Conservation (phyloP, 176 grass and related monocot species). For the Cenchrus americanus region DNA sequence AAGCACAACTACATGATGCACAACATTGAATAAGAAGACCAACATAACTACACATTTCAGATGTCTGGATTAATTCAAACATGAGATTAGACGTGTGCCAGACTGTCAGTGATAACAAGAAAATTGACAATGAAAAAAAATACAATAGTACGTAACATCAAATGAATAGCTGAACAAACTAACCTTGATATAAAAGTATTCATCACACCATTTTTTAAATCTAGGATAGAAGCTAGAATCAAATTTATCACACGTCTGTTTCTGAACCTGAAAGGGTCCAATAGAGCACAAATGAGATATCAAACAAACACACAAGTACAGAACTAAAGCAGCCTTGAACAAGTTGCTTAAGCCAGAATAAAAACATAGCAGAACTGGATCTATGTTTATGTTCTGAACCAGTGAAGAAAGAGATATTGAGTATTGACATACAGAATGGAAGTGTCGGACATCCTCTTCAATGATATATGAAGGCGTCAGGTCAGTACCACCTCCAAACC, state of each 20-base stretch:
- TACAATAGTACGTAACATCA: not conserved
- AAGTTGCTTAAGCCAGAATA: not conserved
- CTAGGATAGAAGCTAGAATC: constrained; percentile 83
- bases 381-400: not conserved
- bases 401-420: not conserved
- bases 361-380: not conserved
- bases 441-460: constrained; percentile 98
- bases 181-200: constrained; percentile 99
- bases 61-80: not conserved
- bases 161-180: not conserved
- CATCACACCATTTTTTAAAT: constrained; percentile 99
- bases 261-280: constrained; percentile 67
- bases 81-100: not conserved
- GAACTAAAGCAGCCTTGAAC: not conserved
- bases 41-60: constrained; percentile 8
- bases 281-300: not conserved
- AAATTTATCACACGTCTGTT: constrained; percentile 78
- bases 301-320: not conserved
- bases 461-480: constrained; percentile 91
- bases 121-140: constrained; percentile 3
- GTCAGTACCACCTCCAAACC: constrained; percentile 99
- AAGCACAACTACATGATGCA: not conserved
- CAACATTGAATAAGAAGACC: not conserved
- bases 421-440: constrained; percentile 66
- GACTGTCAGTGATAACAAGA: not conserved